phyloP scores from a whole-genome alignment of 1,139 yeast species.

The Eremothecium cymbalariae region DNA sequence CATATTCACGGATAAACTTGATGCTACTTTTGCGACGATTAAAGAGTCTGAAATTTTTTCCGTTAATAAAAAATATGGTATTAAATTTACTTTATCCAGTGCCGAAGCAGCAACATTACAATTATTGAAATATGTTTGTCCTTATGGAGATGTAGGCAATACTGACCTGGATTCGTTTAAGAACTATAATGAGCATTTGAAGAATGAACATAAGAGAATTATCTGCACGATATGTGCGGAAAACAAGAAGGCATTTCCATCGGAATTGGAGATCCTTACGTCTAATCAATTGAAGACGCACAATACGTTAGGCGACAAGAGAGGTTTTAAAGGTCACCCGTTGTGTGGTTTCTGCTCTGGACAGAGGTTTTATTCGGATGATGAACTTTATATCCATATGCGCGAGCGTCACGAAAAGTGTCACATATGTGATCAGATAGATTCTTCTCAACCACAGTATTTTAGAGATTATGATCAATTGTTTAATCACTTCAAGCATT shows the following conservation, averaged over 20 bases:
- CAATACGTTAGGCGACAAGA: constrained; percentile 53
- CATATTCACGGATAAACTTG: constrained; percentile 48
- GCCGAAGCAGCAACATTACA: constrained; percentile 41
- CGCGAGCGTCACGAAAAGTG: constrained; percentile 84
- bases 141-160: constrained; percentile 30
- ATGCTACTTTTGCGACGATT: constrained; percentile 38
- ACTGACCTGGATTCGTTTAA: constrained; percentile 43
- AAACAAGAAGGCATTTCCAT: constrained; percentile 68
- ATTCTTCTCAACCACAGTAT: constrained; percentile 62
- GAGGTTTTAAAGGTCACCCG: constrained; percentile 87
- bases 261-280: constrained; percentile 58
- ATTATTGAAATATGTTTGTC: constrained; percentile 53
- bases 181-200: constrained; percentile 57
- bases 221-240: constrained; percentile 71
- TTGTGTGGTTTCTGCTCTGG: constrained; percentile 74
- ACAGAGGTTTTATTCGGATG: constrained; percentile 76
- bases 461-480: constrained; percentile 68
- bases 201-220: constrained; percentile 49
- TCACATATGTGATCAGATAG: constrained; percentile 73
- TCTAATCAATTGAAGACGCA: constrained; percentile 61
- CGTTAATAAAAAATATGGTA: constrained; percentile 39
- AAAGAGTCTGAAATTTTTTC: constrained; percentile 31
- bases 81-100: constrained; percentile 44
- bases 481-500: constrained; percentile 61
- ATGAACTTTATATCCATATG: constrained; percentile 75